Base-by-base conservation (phyloP, 2,329 filamentous ascomycete genomes). In the Fusarium sp. region DNA sequence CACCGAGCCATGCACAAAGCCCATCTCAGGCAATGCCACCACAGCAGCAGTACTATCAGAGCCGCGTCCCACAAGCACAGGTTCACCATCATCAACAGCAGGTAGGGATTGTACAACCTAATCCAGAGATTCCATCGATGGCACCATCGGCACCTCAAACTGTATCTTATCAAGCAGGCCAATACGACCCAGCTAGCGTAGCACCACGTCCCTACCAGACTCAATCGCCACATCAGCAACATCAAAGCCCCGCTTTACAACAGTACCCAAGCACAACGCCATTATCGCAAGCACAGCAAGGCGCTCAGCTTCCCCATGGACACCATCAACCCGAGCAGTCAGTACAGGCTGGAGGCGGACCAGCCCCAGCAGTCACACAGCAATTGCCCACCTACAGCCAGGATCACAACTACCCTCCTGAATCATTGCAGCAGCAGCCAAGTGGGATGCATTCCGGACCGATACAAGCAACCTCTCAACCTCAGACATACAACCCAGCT, bases 11-110 rank as follows among this genome's bases (percentile, higher is more conserved):
- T 11, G 2, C 4, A 1, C 41, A 64, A 2, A 32, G 13, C 4
- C 9, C 41, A 14, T 20, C 32, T 2, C 46, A 51, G 3, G 8
- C n/a, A 2, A 3, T 40, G 3, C 37, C 41, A 3, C 14, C 32
- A 2, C 37, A 53, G 2, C 41, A 46, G 6, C 45, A 51, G 17
- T 20, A 51, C 7, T 45, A 60, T 22, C 49, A 67, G 7, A 45
- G 22, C 3, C 22, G 24, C 6, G 7, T 15, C 20, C 4, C 24
- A 4, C 44, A 35, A 9, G 11, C 24, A 0, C 41, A 57, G 5
- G 22, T n/a, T 22, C 58, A 62, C 19, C n/a, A 20, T 0, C 49
- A 11, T 17, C 40, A 63, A 13, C 33, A 49, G 2, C 45, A 64
- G 1, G 28, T 3, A 2, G 11, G 32, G 11, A 3, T 13, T 10